phyloP scores from a whole-genome alignment of 2,329 filamentous ascomycete species.

The Aureobasidium vineae region DNA sequence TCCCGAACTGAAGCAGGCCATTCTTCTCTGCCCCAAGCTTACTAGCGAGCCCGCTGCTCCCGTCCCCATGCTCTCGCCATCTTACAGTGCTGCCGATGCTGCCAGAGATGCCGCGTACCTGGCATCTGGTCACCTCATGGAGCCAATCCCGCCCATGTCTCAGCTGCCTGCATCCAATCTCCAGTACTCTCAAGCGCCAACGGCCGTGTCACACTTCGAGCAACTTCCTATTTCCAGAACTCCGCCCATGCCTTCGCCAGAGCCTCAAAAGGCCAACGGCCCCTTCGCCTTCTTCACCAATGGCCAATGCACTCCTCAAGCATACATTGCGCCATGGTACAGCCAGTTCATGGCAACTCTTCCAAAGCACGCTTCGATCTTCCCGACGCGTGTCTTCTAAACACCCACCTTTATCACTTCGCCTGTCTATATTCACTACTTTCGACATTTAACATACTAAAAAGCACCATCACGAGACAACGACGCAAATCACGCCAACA shows the following conservation, averaged over 20 bases:
- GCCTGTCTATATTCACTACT: conserved; percentile 23
- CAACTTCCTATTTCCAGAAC: conserved; percentile 19
- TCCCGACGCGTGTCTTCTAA: conserved; percentile 30
- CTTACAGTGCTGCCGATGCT: conserved; percentile 28
- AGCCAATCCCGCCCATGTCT: conserved; percentile 25
- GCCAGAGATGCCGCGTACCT: conserved; percentile 26
- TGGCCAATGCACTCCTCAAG: conserved; percentile 27
- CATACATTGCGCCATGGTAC: conserved; percentile 29
- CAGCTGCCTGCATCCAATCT: conserved; percentile 24
- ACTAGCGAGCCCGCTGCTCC: conserved; percentile 53
- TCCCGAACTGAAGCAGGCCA: conserved; percentile 71
- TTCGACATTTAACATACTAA: conserved; percentile 13
- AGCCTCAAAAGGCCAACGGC: conserved; percentile 19
- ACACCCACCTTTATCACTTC: conserved; percentile 19
- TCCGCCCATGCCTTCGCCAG: conserved; percentile 14
- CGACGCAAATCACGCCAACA: conserved; percentile 19
- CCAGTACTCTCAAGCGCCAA: conserved; percentile 12
- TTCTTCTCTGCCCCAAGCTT: conserved; percentile 73
- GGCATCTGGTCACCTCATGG: conserved; percentile 23
- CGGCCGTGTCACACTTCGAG: conserved; percentile 17
- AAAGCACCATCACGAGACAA: conserved; percentile 20
- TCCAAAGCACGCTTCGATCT: conserved; percentile 29
- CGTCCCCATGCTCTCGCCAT: conserved; percentile 25
- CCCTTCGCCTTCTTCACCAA: conserved; percentile 20
- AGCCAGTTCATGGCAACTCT: conserved; percentile 29